Evolutionary conservation across 2,329 filamentous ascomycete species (phyloP), one percentile per base, ranked within the genome.

Genomic region (Sclerotinia minor): DNA sequence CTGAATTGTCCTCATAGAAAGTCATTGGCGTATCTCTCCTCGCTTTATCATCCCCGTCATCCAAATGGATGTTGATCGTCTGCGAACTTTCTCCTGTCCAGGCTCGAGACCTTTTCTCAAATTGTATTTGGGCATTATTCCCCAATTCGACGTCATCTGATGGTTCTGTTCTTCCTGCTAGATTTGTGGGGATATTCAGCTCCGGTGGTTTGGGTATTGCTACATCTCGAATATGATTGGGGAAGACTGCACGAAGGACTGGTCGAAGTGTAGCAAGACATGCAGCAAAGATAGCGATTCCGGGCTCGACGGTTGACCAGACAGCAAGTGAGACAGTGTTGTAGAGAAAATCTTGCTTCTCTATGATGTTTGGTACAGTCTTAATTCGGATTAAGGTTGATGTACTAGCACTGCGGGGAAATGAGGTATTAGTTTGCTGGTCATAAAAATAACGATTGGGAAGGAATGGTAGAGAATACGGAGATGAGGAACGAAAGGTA

Each of bases 181-280:
- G 0, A 26, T 50, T 50, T 3, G n/a, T 9, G 8, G 45, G 59
- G 5, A 50, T 41, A 13, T 11, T 4, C 8, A 50, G 21, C 21
- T 49, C 32, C 17, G 45, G 29, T 38, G 19, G 21, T 38, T 49
- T n/a, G 15, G 21, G n/a, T 6, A 63, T 19, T 15, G 15, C n/a
- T 5, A 24, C 47, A 3, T 26, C 38, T 38, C 15, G 32, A 6
- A 50, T 50, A 50, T 38, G 5, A 63, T 63, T 21, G 17, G 59
- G 45, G n/a, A 41, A 41, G 8, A 26, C 9, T 41, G 2, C 24
- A 6, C 58, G n/a, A 21, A 50, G 32, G 32, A 50, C 5, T 26
- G 59, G 45, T 21, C 45, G 29, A 17, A 63, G 59, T 21, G 59
- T 50, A 26, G 45, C 59, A n/a, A 63, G n/a, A 50, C 29, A 63